phyloP scores from a whole-genome alignment of 148 eudicot species.

The Chenopodium quinoa region DNA sequence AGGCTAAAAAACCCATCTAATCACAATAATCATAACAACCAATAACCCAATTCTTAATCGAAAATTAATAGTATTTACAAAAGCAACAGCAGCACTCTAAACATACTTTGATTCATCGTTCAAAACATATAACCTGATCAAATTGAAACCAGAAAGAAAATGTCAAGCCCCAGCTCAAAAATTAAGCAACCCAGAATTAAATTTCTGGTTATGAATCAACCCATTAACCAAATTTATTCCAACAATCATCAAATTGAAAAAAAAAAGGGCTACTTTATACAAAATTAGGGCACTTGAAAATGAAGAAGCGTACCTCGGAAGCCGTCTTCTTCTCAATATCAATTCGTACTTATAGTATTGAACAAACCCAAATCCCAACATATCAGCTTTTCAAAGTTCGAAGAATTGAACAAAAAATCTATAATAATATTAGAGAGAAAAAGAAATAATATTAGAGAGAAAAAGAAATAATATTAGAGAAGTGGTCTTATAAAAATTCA shows the following conservation, averaged over 20 bases:
- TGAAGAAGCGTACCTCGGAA: slow-evolving; percentile 28
- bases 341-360: background rate
- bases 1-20: slow-evolving; percentile 19
- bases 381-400: slow-evolving; percentile 3
- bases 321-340: background rate
- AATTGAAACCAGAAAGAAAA: slow-evolving; percentile 5
- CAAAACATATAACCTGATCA: slow-evolving; percentile 31
- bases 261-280: too few relatives aligned
- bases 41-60: slow-evolving; percentile 22
- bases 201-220: background rate
- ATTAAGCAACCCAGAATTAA: background rate
- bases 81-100: slow-evolving; percentile 2
- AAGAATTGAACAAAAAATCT: background rate
- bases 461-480: slow-evolving; percentile 2
- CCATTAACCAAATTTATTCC: background rate
- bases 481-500: slow-evolving; percentile 15
- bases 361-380: slow-evolving; percentile 13
- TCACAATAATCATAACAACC: slow-evolving; percentile 21
- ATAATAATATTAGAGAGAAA: background rate
- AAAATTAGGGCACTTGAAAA: background rate
- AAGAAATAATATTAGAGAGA: background rate
- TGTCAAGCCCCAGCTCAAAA: background rate
- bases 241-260: background rate
- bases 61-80: slow-evolving; percentile 15
- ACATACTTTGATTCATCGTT: slow-evolving; percentile 16